phyloP scores from a whole-genome alignment of 805 yeast species.

The Candida mattraensis region DNA sequence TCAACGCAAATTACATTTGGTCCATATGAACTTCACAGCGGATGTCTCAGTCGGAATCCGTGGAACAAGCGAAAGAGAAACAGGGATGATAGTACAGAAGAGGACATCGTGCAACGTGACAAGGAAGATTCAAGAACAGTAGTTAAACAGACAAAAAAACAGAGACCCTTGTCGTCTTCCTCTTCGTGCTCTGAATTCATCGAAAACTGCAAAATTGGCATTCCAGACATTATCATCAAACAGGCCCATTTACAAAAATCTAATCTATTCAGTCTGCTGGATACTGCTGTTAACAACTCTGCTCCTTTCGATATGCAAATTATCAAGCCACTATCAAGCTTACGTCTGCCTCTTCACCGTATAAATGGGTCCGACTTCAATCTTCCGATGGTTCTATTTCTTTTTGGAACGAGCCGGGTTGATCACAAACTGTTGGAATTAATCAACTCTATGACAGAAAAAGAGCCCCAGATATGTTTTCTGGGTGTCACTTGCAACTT shows the following conservation, averaged over 20 bases:
- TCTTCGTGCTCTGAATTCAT: conserved; percentile 8
- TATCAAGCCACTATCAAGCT: conserved; percentile 4
- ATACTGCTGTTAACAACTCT: conserved; percentile 1
- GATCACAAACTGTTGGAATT: conserved; percentile 17
- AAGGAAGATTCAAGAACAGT: too few relatives aligned
- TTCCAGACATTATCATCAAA: conserved; percentile 18
- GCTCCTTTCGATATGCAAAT: conserved; percentile 3
- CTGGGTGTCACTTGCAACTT: conserved; percentile 27
- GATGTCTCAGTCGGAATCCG: too few relatives aligned
- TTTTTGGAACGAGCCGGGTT: conserved; percentile 18
- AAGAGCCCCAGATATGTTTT: conserved; percentile 7
- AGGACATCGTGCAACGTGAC: too few relatives aligned
- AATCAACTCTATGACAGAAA: conserved; percentile 3
- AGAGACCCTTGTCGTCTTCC: conserved; percentile 7
- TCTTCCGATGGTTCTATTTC: conserved; percentile 14
- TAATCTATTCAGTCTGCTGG: conserved; percentile 13
- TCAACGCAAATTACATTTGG: too few relatives aligned
- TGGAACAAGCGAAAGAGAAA: too few relatives aligned
- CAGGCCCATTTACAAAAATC: conserved; percentile 23
- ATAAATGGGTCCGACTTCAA: conserved; percentile 5
- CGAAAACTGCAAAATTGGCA: conserved; percentile 3
- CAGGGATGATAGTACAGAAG: too few relatives aligned
- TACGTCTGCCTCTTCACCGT: conserved; percentile 1
- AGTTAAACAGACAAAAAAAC: too few relatives aligned
- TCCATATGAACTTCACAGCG: too few relatives aligned